Conservation (phyloP, 164 flowering plant species). For the Cinnamomum chago region DNA sequence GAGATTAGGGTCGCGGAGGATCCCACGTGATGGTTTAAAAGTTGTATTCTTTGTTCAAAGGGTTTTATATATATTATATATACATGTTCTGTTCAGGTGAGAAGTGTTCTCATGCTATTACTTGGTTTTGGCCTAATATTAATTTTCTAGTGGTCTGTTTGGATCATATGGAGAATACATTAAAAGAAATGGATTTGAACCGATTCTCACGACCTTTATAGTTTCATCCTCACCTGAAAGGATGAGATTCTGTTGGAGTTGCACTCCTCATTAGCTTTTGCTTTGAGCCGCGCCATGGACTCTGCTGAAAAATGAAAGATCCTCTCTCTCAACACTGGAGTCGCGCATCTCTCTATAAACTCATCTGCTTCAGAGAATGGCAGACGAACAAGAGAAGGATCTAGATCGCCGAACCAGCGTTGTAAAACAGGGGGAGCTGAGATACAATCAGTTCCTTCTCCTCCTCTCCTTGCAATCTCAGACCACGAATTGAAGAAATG, state of each 20-base stretch:
- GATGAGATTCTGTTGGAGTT: conserved; percentile 11
- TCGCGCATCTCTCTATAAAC: neutral
- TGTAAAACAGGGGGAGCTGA: neutral
- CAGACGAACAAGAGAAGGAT: neutral
- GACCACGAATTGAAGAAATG: conserved; percentile 45
- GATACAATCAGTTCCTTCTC: neutral
- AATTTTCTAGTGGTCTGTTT: no score
- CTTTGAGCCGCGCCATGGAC: conserved; percentile 5
- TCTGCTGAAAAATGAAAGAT: conserved; percentile 11
- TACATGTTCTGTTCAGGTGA: no score
- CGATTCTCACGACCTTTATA: no score
- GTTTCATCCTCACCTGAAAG: neutral
- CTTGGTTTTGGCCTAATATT: no score
- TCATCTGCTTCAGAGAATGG: neutral
- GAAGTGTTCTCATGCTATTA: no score
- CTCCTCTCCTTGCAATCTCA: conserved; percentile 24
- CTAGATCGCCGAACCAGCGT: neutral
- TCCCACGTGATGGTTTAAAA: no score
- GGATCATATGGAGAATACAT: no score
- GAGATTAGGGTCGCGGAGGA: no score
- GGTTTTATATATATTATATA: no score
- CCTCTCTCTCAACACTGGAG: conserved; percentile 10
- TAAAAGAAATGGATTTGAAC: neutral
- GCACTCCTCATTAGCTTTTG: conserved; percentile 8
- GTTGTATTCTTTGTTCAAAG: no score